Base-by-base conservation (phyloP, 495 filamentous ascomycete species). In the Chaetomium cochliodes region DNA sequence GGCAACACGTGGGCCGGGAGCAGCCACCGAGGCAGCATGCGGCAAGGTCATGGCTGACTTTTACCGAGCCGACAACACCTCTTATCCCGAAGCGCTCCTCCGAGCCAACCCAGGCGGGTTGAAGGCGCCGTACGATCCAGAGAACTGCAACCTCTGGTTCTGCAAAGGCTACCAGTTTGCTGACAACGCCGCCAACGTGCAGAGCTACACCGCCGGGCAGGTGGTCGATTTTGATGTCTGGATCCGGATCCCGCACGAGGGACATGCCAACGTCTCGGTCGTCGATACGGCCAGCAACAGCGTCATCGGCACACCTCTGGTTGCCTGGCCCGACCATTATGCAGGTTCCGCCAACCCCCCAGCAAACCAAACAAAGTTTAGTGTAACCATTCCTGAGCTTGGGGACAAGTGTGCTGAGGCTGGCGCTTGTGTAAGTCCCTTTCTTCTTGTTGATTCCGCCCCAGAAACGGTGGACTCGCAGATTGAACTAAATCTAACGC, bases 131-230 rank as follows among this genome's bases (percentile, higher is more conserved):
- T 89, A 85, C 80, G 75, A 87, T 69, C 74, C 79, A 47, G 76
- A 76, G 12, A 77, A 76, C 50, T 91, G 89, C 77, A 81, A 89
- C 73, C 75, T 88, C 54, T 90, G 80, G 77, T 81, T 88, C 16
- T 91, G 89, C 87, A 88, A 86, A 70, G 89, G 89, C 56, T 84
- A 84, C 76, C 85, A 90, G 74, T 90, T 85, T 73, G 86, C 69
- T 64, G 89, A 91, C 80, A 89, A 90, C 82, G 81, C 70, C 51
- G 87, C 76, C 66, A 86, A 88, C 68, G 82, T 90, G 46, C 81
- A 88, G 69, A 76, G 72, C 20, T 90, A 87, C 77, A 81, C 74
- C 11, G 73, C 84, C 5, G 88, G 88, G 44, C 75, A 91, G 70
- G 80, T 74, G 7, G 77, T 92, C 65, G 75, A 80, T 70, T 80